A percentile compares a stretch with the other conserved stretches of the same genome.
Evolutionary conservation across 176 grass and related monocot species (phyloP).

Genomic region (Coix lacrymajobi): DNA sequence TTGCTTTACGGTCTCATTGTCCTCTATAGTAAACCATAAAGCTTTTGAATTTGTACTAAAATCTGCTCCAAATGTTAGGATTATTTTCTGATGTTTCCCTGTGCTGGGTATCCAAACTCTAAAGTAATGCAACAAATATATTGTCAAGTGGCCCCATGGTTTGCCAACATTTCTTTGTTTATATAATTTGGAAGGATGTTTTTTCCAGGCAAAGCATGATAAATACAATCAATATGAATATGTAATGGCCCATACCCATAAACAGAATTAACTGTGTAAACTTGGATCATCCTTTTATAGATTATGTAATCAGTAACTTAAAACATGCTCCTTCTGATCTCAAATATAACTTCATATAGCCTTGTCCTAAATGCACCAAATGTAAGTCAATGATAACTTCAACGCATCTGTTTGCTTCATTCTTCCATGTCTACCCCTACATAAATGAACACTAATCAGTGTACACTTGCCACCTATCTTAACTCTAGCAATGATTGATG

Average conservation of each 20-base stretch:
- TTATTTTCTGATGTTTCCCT: background rate
- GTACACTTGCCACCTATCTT: background rate
- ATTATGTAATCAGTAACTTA: background rate
- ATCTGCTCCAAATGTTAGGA: background rate
- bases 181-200: background rate
- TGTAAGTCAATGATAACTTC: background rate
- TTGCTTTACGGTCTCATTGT: background rate
- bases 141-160: background rate
- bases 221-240: background rate
- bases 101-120: background rate
- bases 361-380: background rate
- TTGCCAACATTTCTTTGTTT: background rate
- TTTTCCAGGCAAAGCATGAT: background rate
- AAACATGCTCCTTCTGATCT: background rate
- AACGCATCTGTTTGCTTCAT: background rate
- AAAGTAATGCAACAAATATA: background rate
- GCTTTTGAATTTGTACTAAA: background rate
- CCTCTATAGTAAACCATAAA: background rate
- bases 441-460: background rate
- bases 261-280: background rate
- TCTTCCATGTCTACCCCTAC: background rate
- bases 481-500: background rate
- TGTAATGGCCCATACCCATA: background rate
- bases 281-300: background rate
- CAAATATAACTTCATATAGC: background rate